phyloP scores from a whole-genome alignment of 2,329 filamentous ascomycete genomes.

The Elsinoe perseae region DNA sequence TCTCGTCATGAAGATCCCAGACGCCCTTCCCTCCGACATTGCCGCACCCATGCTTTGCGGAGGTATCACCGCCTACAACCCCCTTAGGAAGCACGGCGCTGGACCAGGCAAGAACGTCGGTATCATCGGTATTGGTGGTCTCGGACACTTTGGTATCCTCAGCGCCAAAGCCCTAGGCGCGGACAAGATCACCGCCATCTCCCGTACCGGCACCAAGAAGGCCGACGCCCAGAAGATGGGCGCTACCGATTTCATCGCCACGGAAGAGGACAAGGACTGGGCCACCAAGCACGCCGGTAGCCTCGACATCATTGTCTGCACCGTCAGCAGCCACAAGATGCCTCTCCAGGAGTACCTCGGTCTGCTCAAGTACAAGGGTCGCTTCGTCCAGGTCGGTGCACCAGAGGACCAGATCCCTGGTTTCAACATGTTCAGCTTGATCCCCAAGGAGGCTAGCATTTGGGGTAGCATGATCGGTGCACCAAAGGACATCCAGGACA shows the following conservation, averaged over 20 bases:
- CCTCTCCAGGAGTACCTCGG: slow-evolving; percentile 53
- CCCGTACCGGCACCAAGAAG: slow-evolving; percentile 50
- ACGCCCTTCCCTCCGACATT: slow-evolving; percentile 38
- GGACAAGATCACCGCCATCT: slow-evolving; percentile 56
- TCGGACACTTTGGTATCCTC: slow-evolving; percentile 61
- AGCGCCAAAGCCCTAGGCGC: slow-evolving; percentile 62
- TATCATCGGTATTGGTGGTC: slow-evolving; percentile 63
- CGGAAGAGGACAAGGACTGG: slow-evolving; percentile 51
- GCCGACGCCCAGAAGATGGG: slow-evolving; percentile 54
- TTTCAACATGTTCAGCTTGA: slow-evolving; percentile 50
- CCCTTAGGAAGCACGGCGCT: slow-evolving; percentile 56
- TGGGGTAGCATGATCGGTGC: slow-evolving; percentile 43
- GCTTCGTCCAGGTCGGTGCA: slow-evolving; percentile 57
- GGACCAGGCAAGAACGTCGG: slow-evolving; percentile 64
- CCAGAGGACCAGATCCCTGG: slow-evolving; percentile 50
- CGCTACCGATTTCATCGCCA: slow-evolving; percentile 50
- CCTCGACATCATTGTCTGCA: slow-evolving; percentile 52
- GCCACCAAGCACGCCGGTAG: slow-evolving; percentile 43
- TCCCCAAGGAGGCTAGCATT: slow-evolving; percentile 45
- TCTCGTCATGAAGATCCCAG: slow-evolving; percentile 52
- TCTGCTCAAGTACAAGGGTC: slow-evolving; percentile 51
- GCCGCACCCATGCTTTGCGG: slow-evolving; percentile 67
- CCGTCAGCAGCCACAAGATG: slow-evolving; percentile 52
- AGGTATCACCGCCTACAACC: slow-evolving; percentile 64
- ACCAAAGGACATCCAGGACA: slow-evolving; percentile 51